These are phyloP conservation scores for Articulospora tetracladia DNA, from an alignment of 495 filamentous ascomycete species.

Conservation along the genomic window DNA sequence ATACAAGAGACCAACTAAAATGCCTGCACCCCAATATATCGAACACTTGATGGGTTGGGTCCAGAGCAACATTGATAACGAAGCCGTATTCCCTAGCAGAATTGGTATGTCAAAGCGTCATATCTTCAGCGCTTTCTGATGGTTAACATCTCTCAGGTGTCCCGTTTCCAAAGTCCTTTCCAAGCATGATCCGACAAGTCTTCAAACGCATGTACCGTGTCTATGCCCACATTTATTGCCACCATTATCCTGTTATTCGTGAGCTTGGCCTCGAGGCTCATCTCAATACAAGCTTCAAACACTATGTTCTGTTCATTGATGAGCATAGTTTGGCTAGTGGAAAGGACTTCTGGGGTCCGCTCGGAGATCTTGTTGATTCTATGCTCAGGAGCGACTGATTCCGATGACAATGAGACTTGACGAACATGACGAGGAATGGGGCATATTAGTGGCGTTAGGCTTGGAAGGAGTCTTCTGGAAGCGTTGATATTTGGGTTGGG, in stretches of 20 bases:
- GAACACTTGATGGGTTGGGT: conserved; percentile 98
- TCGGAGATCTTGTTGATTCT: conserved; percentile 93
- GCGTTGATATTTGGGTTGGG: neutral
- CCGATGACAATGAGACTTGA: neutral
- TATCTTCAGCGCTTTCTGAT: neutral
- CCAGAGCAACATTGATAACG: conserved; percentile 92
- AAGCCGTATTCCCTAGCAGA: conserved; percentile 86
- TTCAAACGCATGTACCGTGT: conserved; percentile 99
- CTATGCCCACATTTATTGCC: conserved; percentile 99
- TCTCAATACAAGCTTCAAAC: conserved; percentile 98
- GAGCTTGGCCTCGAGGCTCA: conserved; percentile 95
- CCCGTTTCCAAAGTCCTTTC: conserved; percentile 91
- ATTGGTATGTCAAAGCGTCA: conserved; percentile 56
- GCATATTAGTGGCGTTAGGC: conserved; percentile 17
- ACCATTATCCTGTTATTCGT: conserved; percentile 95
- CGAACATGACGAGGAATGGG: neutral
- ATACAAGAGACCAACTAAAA: conserved; percentile 94
- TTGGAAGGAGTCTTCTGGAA: neutral
- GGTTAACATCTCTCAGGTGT: conserved; percentile 55
- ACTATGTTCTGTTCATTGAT: conserved; percentile 96
- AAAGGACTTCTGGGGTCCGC: conserved; percentile 97
- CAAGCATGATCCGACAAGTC: conserved; percentile 80
- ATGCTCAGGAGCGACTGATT: conserved; percentile 88
- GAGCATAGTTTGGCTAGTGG: conserved; percentile 85
- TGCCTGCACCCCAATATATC: conserved; percentile 95